Conservation (phyloP, 495 filamentous ascomycete species). For the Immersiella caudata region DNA sequence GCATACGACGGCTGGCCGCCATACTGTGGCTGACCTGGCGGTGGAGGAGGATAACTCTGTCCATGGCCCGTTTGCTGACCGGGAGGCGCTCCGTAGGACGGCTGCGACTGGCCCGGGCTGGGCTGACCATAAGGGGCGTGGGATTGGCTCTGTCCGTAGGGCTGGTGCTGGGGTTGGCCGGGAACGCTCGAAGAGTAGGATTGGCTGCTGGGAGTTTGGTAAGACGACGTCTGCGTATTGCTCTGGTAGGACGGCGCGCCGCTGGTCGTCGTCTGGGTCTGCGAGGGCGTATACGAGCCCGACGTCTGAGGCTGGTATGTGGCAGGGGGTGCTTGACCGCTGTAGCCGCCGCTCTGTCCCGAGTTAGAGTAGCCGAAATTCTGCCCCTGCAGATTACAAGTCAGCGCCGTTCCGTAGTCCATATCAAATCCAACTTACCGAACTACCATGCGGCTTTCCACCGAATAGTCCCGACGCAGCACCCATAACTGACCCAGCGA, state of each 20-base stretch:
- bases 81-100: conserved; percentile 14
- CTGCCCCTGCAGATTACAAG: conserved; percentile 30
- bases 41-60: conserved; percentile 2
- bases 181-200: conserved; percentile 16
- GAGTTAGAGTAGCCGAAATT: conserved; percentile 58
- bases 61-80: neutral
- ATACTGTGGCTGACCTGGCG: conserved; percentile 6
- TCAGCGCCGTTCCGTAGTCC: neutral
- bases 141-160: conserved; percentile 27
- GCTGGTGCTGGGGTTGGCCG: conserved; percentile 17
- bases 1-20: conserved; percentile 27
- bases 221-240: conserved; percentile 26
- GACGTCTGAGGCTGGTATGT: conserved; percentile 47
- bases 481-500: conserved; percentile 46
- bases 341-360: conserved; percentile 48
- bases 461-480: conserved; percentile 48
- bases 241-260: conserved; percentile 25
- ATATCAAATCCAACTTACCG: conserved; percentile 28
- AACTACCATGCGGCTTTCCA: conserved; percentile 37
- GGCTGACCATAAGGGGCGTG: conserved; percentile 24
- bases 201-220: conserved; percentile 21
- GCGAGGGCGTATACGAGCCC: conserved; percentile 31
- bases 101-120: conserved; percentile 11
- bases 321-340: conserved; percentile 52
- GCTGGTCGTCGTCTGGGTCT: conserved; percentile 20